phyloP scores from a whole-genome alignment of 1,284 basidiomycete species.

The Pseudozyma sp. region DNA sequence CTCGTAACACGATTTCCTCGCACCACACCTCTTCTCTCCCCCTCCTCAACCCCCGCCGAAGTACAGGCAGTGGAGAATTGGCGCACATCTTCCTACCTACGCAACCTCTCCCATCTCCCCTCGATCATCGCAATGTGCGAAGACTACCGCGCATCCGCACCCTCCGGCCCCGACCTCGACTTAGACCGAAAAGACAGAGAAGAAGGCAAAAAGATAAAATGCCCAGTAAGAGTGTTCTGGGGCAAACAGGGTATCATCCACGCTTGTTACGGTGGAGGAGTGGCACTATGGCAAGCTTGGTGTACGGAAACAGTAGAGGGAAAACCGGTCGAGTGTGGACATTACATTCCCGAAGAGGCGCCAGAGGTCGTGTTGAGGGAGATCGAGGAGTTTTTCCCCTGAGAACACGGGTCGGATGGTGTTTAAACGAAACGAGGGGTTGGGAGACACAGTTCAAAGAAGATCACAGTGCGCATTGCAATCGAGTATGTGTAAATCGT shows the following conservation, averaged over 20 bases:
- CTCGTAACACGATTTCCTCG: slow-evolving; percentile 39
- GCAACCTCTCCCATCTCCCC: slow-evolving; percentile 17
- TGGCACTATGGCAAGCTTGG: slow-evolving; percentile 65
- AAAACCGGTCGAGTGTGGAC: slow-evolving; percentile 63
- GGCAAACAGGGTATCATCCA: slow-evolving; percentile 68
- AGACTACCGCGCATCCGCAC: slow-evolving; percentile 70
- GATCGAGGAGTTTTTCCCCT: slow-evolving; percentile 30
- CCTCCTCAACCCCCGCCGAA: neutral
- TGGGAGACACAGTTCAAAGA: too few species aligned
- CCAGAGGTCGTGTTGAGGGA: slow-evolving; percentile 53
- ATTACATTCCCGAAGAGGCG: slow-evolving; percentile 70
- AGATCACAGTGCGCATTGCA: too few species aligned
- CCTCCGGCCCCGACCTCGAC: slow-evolving; percentile 66
- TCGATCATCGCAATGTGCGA: slow-evolving; percentile 63
- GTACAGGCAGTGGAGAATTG: slow-evolving; percentile 6
- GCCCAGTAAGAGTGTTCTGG: slow-evolving; percentile 66
- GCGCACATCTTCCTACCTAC: slow-evolving; percentile 15
- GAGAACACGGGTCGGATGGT: neutral
- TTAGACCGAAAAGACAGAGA: slow-evolving; percentile 65
- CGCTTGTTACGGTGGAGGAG: slow-evolving; percentile 50
- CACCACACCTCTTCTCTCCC: slow-evolving; percentile 1
- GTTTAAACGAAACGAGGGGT: too few species aligned
- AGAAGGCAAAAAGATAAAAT: slow-evolving; percentile 59
- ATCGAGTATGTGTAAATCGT: too few species aligned
- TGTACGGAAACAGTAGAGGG: slow-evolving; percentile 57